A percentile compares a stretch with the other conserved stretches of the same genome.
phyloP scores from a whole-genome alignment of 208 protist genomes.

The Jaenimonas drosophilae region DNA sequence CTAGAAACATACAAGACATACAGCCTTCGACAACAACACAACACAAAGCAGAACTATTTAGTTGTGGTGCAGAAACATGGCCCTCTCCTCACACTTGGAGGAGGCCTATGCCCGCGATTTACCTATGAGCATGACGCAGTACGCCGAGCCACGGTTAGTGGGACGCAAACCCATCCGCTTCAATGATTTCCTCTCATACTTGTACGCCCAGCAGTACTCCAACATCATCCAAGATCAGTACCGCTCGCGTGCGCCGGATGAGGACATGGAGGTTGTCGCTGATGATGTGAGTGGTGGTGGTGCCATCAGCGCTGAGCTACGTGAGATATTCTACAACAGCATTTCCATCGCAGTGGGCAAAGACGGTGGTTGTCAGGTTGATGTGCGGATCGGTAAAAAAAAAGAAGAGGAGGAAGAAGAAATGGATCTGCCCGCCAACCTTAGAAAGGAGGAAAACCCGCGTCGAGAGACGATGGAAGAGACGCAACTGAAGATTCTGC shows the following conservation, averaged over 20 bases:
- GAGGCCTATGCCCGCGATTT: constrained; percentile 15
- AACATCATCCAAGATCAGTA: background rate
- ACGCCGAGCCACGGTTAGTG: constrained; percentile 10
- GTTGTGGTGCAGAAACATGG: too few relatives aligned
- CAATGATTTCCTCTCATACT: constrained; percentile 6
- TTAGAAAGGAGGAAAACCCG: too few relatives aligned
- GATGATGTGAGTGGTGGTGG: too few relatives aligned
- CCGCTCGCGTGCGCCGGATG: constrained; percentile 1
- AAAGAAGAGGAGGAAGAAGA: background rate
- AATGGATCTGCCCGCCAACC: background rate
- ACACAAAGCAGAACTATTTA: too few relatives aligned
- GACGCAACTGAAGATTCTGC: background rate
- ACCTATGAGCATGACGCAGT: constrained; percentile 9
- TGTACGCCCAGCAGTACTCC: constrained; percentile 7
- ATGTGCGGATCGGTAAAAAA: background rate
- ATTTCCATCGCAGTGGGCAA: background rate
- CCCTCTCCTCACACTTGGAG: constrained; percentile 10
- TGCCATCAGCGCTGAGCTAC: too few relatives aligned
- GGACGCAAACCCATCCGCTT: constrained; percentile 10
- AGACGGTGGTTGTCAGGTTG: background rate
- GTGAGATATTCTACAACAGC: background rate
- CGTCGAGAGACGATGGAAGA: background rate
- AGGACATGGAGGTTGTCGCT: constrained; percentile 1
- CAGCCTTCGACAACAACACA: too few relatives aligned
- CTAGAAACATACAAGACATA: too few relatives aligned